Conservation (phyloP, 2,329 filamentous ascomycete species). For the Diaporthe australafricana region DNA sequence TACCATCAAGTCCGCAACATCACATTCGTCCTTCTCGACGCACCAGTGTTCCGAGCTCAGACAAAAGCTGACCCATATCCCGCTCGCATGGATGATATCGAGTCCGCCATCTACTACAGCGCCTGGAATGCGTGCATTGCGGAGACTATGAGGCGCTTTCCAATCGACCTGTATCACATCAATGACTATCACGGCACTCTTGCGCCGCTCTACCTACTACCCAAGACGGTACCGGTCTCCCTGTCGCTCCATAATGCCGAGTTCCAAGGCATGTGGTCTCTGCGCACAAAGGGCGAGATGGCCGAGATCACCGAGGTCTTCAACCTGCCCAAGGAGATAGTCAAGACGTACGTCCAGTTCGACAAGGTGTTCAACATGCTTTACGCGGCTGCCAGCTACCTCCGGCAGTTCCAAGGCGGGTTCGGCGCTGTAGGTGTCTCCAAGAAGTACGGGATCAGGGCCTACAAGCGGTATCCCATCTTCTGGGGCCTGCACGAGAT, state of each 20-base stretch:
- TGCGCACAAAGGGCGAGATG: slow-evolving; percentile 68
- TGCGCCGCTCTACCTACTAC: slow-evolving; percentile 73
- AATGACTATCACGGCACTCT: slow-evolving; percentile 52
- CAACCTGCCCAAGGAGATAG: slow-evolving; percentile 67
- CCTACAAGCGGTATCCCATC: slow-evolving; percentile 71
- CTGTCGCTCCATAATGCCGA: slow-evolving; percentile 76
- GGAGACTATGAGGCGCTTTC: slow-evolving; percentile 67
- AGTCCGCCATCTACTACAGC: slow-evolving; percentile 75
- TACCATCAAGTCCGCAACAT: slow-evolving; percentile 74
- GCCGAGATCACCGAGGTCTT: slow-evolving; percentile 73
- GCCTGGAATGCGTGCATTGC: slow-evolving; percentile 78
- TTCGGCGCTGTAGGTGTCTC: slow-evolving; percentile 74
- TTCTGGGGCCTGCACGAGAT: slow-evolving; percentile 73
- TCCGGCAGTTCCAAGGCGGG: slow-evolving; percentile 72
- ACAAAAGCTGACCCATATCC: slow-evolving; percentile 71
- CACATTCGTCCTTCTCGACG: slow-evolving; percentile 75
- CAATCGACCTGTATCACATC: slow-evolving; percentile 52
- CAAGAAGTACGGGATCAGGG: slow-evolving; percentile 67
- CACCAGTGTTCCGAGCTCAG: slow-evolving; percentile 74
- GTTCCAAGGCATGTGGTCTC: slow-evolving; percentile 75
- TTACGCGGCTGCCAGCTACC: slow-evolving; percentile 71
- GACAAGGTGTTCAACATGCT: slow-evolving; percentile 75
- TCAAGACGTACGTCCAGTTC: slow-evolving; percentile 71
- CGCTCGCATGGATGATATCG: slow-evolving; percentile 73
- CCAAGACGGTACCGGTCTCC: slow-evolving; percentile 69